These are phyloP conservation scores for Globisporangium okanoganense DNA, from an alignment of 352 stramenopile genomes.

Conservation along the genomic window DNA sequence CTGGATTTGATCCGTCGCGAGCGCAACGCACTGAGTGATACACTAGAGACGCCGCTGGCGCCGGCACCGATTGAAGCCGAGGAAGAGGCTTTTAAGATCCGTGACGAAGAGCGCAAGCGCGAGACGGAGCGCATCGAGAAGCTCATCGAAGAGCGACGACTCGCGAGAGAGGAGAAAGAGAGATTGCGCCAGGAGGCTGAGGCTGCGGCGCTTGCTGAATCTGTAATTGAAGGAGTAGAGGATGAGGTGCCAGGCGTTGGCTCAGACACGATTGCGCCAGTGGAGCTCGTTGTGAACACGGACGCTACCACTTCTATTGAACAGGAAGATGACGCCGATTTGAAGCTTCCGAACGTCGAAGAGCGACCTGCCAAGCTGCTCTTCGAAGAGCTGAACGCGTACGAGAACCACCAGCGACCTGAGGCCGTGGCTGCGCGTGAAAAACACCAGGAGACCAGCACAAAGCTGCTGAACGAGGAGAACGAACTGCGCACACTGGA, in stretches of 20 bases:
- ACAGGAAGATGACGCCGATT: slow-evolving; percentile 33
- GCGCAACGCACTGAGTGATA: slow-evolving; percentile 22
- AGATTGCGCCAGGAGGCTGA: slow-evolving; percentile 27
- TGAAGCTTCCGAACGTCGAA: slow-evolving; percentile 47
- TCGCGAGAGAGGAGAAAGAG: slow-evolving; percentile 23
- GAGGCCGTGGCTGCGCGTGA: slow-evolving; percentile 47
- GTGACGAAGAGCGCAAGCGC: slow-evolving; percentile 44
- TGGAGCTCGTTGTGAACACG: not conserved
- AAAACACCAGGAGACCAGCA: slow-evolving; percentile 34
- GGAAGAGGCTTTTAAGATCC: slow-evolving; percentile 42
- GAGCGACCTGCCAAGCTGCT: slow-evolving; percentile 54
- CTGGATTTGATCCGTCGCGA: slow-evolving; percentile 48
- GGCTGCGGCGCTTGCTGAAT: slow-evolving; percentile 8
- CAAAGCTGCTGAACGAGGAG: slow-evolving; percentile 33
- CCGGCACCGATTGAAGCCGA: slow-evolving; percentile 45
- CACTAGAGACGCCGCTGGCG: slow-evolving; percentile 21
- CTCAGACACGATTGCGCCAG: slow-evolving; percentile 6
- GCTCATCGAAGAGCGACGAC: slow-evolving; percentile 42
- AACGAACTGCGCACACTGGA: slow-evolving; percentile 31
- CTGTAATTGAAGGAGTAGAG: slow-evolving; percentile 4
- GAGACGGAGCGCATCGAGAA: slow-evolving; percentile 55
- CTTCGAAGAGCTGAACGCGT: slow-evolving; percentile 45
- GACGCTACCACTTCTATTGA: slow-evolving; percentile 2
- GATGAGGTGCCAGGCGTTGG: slow-evolving; percentile 16
- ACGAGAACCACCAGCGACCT: slow-evolving; percentile 36